These are phyloP conservation scores for Podospora didyma DNA, from an alignment of 495 filamentous ascomycete genomes.

Conservation along the genomic window DNA sequence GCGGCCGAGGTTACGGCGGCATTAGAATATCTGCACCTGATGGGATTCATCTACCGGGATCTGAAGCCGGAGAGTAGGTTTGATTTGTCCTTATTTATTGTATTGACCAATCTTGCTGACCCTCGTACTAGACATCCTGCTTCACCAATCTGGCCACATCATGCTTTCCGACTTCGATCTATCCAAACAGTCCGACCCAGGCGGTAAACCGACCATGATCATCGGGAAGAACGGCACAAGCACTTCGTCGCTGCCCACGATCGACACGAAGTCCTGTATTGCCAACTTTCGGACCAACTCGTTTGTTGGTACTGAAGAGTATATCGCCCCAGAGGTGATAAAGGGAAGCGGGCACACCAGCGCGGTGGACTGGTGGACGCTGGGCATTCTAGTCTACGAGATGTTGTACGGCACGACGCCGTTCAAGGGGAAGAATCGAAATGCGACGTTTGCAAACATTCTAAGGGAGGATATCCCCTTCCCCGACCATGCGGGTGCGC, in stretches of 20 bases:
- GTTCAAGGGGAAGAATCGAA: constrained; percentile 99
- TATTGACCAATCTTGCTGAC: constrained; percentile 10
- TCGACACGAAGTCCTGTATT: constrained; percentile 98
- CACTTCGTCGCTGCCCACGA: constrained; percentile 78
- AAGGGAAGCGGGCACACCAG: constrained; percentile 98
- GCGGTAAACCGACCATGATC: constrained; percentile 96
- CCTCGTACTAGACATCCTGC: constrained; percentile 70
- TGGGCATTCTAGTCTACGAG: constrained; percentile 95
- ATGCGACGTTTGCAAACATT: constrained; percentile 97
- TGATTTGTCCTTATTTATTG: not conserved
- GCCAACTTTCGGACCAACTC: constrained; percentile 98
- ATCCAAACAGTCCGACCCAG: constrained; percentile 94
- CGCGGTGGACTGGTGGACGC: constrained; percentile 98
- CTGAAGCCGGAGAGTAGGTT: constrained; percentile 92
- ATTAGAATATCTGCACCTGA: constrained; percentile 93
- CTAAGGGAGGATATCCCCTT: constrained; percentile 91
- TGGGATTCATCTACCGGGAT: constrained; percentile 99
- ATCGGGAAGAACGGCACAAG: constrained; percentile 78
- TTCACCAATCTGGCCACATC: constrained; percentile 97
- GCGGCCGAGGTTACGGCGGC: constrained; percentile 98
- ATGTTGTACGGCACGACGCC: constrained; percentile 99
- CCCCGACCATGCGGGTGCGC: constrained; percentile 78
- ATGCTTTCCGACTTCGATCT: constrained; percentile 99
- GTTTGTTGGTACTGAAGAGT: constrained; percentile 97
- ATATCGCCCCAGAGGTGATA: constrained; percentile 97